phyloP scores from a whole-genome alignment of 495 filamentous ascomycete species.

The Symbiotaphrina buchneri region DNA sequence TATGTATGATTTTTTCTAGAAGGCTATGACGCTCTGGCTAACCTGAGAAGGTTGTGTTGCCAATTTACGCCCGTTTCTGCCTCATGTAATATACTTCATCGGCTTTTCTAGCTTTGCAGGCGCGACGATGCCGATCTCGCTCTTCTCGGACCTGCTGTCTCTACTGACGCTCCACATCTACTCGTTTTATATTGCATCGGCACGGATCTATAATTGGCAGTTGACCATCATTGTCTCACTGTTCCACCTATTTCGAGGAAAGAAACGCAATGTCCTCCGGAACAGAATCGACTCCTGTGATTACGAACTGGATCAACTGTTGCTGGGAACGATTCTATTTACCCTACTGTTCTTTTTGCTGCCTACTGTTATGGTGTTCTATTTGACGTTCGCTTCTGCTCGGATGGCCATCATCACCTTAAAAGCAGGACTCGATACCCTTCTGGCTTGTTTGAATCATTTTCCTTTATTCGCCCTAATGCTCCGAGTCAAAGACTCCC shows the following conservation, averaged over 20 bases:
- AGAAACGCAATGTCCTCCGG: conserved; percentile 90
- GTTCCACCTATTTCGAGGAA: conserved; percentile 94
- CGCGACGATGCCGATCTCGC: conserved; percentile 87
- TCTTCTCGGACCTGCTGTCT: conserved; percentile 87
- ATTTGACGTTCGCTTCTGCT: conserved; percentile 83
- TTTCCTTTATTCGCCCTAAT: conserved; percentile 96
- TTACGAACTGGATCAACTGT: conserved; percentile 93
- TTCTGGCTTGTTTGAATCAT: conserved; percentile 87
- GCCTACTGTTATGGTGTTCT: conserved; percentile 89
- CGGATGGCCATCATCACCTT: conserved; percentile 86
- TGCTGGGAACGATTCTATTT: conserved; percentile 91
- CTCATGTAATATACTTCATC: conserved; percentile 76
- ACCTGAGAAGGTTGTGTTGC: conserved; percentile 37
- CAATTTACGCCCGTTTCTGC: conserved; percentile 55
- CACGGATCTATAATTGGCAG: conserved; percentile 96
- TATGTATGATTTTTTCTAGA: conserved; percentile 13
- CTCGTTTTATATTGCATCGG: conserved; percentile 90
- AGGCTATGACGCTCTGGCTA: conserved; percentile 6
- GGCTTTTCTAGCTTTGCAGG: conserved; percentile 89
- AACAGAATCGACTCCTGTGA: conserved; percentile 98
- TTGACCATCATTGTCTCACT: conserved; percentile 87
- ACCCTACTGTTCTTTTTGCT: conserved; percentile 89
- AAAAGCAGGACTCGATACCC: conserved; percentile 74
- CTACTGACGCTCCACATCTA: conserved; percentile 90
- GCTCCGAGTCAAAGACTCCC: conserved; percentile 84